Evolutionary conservation across 2,329 filamentous ascomycete genomes (phyloP).

Genomic region (Knufia petricola): DNA sequence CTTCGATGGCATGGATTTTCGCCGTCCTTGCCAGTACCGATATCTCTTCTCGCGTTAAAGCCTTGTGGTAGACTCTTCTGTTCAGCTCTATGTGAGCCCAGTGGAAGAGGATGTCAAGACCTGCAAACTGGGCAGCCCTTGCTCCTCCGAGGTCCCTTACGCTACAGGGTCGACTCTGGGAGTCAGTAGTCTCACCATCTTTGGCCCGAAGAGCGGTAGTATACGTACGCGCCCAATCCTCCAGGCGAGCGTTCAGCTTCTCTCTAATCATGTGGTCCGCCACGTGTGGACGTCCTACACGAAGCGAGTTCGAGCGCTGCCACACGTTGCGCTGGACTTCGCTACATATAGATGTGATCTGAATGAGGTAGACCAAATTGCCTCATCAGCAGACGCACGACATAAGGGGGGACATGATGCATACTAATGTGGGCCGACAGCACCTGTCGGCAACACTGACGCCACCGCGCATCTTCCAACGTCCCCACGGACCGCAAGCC

Average conservation of each 20-base stretch:
- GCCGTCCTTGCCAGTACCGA: constrained; percentile 11
- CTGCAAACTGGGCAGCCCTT: not conserved
- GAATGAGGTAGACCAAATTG: constrained; percentile 16
- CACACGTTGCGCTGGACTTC: constrained; percentile 10
- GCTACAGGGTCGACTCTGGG: not conserved
- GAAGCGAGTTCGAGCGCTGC: not conserved
- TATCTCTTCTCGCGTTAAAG: constrained; percentile 9
- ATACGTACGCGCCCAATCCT: not conserved
- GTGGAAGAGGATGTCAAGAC: constrained; percentile 18
- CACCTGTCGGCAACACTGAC: no score
- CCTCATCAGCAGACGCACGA: no score
- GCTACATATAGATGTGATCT: constrained; percentile 20
- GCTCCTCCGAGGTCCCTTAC: not conserved
- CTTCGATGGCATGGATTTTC: constrained; percentile 14
- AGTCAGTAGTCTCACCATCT: not conserved
- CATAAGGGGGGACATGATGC: no score
- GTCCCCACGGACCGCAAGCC: no score
- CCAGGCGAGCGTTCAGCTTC: not conserved
- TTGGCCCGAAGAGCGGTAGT: not conserved
- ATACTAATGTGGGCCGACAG: no score
- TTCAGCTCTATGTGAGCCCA: constrained; percentile 17
- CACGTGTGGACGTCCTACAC: not conserved
- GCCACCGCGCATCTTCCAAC: no score
- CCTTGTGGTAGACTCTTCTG: constrained; percentile 16
- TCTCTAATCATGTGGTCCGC: not conserved